Base-by-base conservation (phyloP, 768 basidiomycete species). In the Rossbeevera mucosa region DNA sequence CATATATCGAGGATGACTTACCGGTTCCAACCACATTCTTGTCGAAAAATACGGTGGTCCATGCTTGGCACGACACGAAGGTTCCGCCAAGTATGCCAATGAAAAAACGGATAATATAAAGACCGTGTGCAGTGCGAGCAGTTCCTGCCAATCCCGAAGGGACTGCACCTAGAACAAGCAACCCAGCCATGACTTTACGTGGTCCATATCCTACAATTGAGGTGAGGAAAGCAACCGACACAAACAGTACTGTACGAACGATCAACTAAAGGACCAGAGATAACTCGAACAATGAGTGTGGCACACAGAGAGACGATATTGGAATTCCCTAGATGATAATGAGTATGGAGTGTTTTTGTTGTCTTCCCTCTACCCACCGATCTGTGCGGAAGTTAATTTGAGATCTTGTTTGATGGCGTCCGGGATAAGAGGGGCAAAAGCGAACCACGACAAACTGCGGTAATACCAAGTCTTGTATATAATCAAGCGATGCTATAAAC, bases 11-110 rank as follows among this genome's bases (percentile, higher is more conserved):
- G 31, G 26, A 38, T 13, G 2, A 43, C 14, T 56, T 29, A 68
- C 66, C 67, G 1, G 64, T 65, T 4, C 76, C 76, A 16, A 77
- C 76, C 29, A 72, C 61, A 43, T 65, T 64, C 42, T 76, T 81
- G 62, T 82, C 80, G 62, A 80, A 85, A 65, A 84, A 83, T 3
- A 67, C 68, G 0, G 83, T 80, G 8, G 81, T 81, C 80, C 83
- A 82, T 3, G 77, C 76, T 49, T 82, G 77, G 54, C 80, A 82
- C 4, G 82, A 75, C 1, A 85, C 80, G 52, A 85, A 84, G 1
- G 80, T 79, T 0, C 69, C 82, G 7, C 83, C 83, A 2, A 82
- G 71, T 42, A 83, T 78, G 11, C 81, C 80, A 44, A 82, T 80
- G 61, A 83, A 81, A 61, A 82, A 82, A 0, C 83, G 74, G 29